Conservation (phyloP, 768 basidiomycete genomes). For the Suillus fuscotomentosus region DNA sequence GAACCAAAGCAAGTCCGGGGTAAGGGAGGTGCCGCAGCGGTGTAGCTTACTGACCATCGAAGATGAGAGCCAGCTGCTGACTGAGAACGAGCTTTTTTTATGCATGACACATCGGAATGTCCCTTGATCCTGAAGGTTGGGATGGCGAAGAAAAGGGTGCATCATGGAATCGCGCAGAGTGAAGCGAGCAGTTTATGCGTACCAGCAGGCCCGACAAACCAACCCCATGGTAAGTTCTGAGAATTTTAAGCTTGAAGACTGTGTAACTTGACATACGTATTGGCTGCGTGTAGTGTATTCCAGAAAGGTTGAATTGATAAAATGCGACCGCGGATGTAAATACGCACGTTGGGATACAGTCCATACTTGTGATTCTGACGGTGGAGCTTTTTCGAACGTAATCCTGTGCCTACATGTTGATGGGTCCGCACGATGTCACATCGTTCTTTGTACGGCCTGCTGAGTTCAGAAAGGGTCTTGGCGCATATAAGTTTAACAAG, state of each 20-base stretch:
- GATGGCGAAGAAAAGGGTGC: neutral
- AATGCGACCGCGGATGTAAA: neutral
- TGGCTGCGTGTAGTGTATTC: neutral
- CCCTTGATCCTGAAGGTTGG: neutral
- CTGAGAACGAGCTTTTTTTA: neutral
- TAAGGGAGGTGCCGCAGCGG: neutral
- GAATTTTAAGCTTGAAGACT: constrained; percentile 20
- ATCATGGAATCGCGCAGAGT: neutral
- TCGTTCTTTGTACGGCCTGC: neutral
- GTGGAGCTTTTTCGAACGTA: neutral
- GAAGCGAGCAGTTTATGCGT: constrained; percentile 14
- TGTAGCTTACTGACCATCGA: neutral
- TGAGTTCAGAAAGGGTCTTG: neutral
- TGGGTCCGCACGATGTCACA: neutral
- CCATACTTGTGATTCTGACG: neutral
- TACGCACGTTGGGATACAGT: neutral
- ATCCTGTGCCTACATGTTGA: neutral
- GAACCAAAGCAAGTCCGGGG: neutral
- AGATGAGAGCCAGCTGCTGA: neutral
- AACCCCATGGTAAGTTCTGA: constrained; percentile 26
- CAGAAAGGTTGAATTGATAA: neutral
- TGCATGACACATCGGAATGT: neutral
- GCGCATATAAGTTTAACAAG: neutral
- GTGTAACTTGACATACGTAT: neutral
- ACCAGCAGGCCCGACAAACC: constrained; percentile 30